Evolutionary conservation across 495 filamentous ascomycete species (phyloP).

Genomic region (Umbilicaria muhlenbergii): DNA sequence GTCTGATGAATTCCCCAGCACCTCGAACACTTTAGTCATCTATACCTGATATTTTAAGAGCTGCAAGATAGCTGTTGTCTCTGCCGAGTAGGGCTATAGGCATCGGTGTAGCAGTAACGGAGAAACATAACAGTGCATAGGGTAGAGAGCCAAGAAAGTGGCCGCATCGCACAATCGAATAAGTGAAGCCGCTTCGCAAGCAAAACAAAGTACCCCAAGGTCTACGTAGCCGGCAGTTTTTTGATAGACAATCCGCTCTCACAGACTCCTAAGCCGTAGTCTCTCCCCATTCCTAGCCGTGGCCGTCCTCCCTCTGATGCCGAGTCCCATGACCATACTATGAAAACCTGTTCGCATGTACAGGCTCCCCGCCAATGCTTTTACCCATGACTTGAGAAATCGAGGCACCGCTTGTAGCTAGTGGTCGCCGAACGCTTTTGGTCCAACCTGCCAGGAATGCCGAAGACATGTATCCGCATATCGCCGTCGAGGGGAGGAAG

Average conservation of each 20-base stretch:
- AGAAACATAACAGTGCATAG: too few relatives aligned
- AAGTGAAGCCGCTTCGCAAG: neutral
- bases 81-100: too few relatives aligned
- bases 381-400: conserved; percentile 3
- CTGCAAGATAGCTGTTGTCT: too few relatives aligned
- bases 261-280: too few relatives aligned
- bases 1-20: too few relatives aligned
- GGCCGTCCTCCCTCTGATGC: conserved; percentile 1
- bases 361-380: conserved; percentile 2
- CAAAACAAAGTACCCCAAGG: conserved; percentile 9
- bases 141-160: too few relatives aligned
- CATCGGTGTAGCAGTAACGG: too few relatives aligned
- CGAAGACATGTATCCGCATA: conserved; percentile 1
- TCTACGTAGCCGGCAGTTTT: neutral
- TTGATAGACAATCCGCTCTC: too few relatives aligned
- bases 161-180: conserved; percentile 11
- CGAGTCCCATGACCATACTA: neutral
- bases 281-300: too few relatives aligned
- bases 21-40: too few relatives aligned
- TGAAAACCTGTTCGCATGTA: conserved; percentile 1
- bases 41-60: too few relatives aligned
- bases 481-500: neutral
- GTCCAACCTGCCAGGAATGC: conserved; percentile 3
- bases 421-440: conserved; percentile 5
- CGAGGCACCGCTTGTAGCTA: conserved; percentile 1